Evolutionary conservation across 495 filamentous ascomycete genomes (phyloP), one percentile per base, ranked within the genome.

Genomic region (Baudoinia panamericana): DNA sequence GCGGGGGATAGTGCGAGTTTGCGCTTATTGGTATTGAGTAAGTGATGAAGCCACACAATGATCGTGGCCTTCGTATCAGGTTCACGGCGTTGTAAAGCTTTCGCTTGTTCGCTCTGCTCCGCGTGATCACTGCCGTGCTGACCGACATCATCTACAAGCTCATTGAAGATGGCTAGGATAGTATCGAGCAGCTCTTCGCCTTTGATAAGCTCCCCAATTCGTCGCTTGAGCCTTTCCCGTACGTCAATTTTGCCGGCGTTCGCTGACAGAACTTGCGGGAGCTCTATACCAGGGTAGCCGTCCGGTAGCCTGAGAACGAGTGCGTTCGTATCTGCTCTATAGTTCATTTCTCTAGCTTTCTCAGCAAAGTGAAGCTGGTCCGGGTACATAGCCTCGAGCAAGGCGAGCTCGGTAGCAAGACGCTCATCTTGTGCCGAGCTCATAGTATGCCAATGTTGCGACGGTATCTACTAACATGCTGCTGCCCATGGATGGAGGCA

Each of bases 11-110:
- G 42, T 6, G 55, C 54, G 18, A 51, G 55, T 38, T 63, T 63
- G 17, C 60, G 57, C 45, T 62, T 63, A 36, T 50, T 48, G 18
- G 51, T 55, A 19, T 58, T 56, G 30, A 63, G 57, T 13, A 62
- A 47, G 46, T 63, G 59, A 41, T 63, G 60, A 8, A 63, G 58
- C 57, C 59, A 62, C 30, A 62, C 53, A 28, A 62, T 50, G 17
- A 60, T 47, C 4, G 60, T 63, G 1, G 46, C 39, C 27, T 52
- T 43, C 1, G 15, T n/a, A 3, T 11, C 6, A 17, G 8, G 13
- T 20, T 42, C 21, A 16, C 7, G 16, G 21, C 16, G 27, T 48
- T 55, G 26, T 15, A 13, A 11, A 19, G 28, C 18, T n/a, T 32
- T 9, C 13, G 11, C 26, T 19, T 43, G 11, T 23, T 41, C 21